phyloP scores from a whole-genome alignment of 2,329 filamentous ascomycete species.

The Fusarium sp. region DNA sequence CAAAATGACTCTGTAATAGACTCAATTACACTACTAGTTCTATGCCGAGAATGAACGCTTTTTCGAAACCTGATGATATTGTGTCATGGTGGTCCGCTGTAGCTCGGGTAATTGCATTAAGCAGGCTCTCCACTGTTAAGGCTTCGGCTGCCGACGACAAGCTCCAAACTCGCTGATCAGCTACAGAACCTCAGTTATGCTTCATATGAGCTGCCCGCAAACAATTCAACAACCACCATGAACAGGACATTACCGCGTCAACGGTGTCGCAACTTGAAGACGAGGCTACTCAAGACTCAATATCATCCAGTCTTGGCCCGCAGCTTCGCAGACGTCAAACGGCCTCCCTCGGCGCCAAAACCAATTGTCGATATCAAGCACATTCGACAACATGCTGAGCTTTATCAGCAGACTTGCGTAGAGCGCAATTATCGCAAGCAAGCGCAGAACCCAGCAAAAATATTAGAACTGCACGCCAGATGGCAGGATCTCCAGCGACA shows the following conservation, averaged over 20 bases:
- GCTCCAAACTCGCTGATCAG: conserved; percentile 30
- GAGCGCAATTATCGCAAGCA: conserved; percentile 83
- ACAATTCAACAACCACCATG: conserved; percentile 48
- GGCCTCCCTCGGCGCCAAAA: conserved; percentile 81
- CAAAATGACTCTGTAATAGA: not conserved
- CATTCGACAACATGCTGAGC: conserved; percentile 85
- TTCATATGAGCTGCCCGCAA: conserved; percentile 42
- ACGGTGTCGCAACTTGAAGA: conserved; percentile 43
- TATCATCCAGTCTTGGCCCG: conserved; percentile 30
- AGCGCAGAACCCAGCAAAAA: conserved; percentile 67
- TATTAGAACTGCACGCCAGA: conserved; percentile 67
- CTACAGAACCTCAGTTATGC: conserved; percentile 20
- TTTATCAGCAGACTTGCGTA: conserved; percentile 85
- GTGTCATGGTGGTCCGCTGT: conserved; percentile 30
- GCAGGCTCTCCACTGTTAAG: conserved; percentile 38
- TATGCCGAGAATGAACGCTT: conserved; percentile 12
- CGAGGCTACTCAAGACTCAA: conserved; percentile 19
- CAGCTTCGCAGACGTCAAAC: conserved; percentile 51
- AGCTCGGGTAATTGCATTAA: conserved; percentile 53
- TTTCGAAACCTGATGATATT: conserved; percentile 13
- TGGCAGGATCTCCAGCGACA: conserved; percentile 72
- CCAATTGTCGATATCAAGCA: conserved; percentile 86
- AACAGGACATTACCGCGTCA: conserved; percentile 49
- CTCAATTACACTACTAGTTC: conserved; percentile 8
- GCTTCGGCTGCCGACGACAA: conserved; percentile 35